Conservation (phyloP, 1,284 basidiomycete species). For the Tranzscheliella williamsii region DNA sequence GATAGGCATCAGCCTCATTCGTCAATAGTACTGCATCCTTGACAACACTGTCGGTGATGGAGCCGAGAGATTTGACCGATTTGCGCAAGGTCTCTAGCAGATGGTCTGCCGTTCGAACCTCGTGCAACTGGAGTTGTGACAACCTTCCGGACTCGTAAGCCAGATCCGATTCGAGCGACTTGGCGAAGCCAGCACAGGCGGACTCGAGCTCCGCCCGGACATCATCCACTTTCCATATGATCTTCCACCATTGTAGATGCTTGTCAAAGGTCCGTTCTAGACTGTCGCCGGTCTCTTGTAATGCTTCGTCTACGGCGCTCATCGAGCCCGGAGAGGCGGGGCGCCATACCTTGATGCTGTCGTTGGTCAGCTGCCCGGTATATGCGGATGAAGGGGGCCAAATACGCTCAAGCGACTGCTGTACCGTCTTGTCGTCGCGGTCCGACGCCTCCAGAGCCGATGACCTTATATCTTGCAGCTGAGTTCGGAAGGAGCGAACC, state of each 20-base stretch:
- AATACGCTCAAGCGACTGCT: slow-evolving; percentile 23
- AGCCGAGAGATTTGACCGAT: slow-evolving; percentile 7
- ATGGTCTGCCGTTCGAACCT: slow-evolving; percentile 11
- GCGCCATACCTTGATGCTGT: slow-evolving; percentile 23
- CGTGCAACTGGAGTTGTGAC: slow-evolving; percentile 18
- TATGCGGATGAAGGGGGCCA: slow-evolving; percentile 22
- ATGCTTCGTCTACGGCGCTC: slow-evolving; percentile 21
- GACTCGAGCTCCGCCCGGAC: slow-evolving; percentile 44
- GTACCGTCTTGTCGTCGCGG: slow-evolving; percentile 8
- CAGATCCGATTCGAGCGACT: slow-evolving; percentile 37
- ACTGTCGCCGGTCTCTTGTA: slow-evolving; percentile 15
- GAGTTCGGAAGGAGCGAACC: slow-evolving; percentile 6
- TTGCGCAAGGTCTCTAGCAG: slow-evolving; percentile 22
- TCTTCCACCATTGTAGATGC: slow-evolving; percentile 53
- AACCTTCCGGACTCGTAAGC: slow-evolving; percentile 47
- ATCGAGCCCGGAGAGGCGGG: slow-evolving; percentile 12
- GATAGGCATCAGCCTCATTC: slow-evolving; percentile 32
- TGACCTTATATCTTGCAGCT: slow-evolving; percentile 16
- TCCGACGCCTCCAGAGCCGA: slow-evolving; percentile 9
- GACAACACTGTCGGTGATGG: slow-evolving; percentile 3
- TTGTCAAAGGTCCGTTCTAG: slow-evolving; percentile 38
- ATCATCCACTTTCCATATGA: slow-evolving; percentile 53
- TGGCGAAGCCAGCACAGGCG: slow-evolving; percentile 44
- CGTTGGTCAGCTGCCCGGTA: slow-evolving; percentile 13
- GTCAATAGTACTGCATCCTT: slow-evolving; percentile 29